Percentiles rank a stretch among this genome's conserved stretches.
These are phyloP conservation scores for Cladosporium oxysporum DNA, from an alignment of 2,329 filamentous ascomycete species.

Conservation along the genomic window DNA sequence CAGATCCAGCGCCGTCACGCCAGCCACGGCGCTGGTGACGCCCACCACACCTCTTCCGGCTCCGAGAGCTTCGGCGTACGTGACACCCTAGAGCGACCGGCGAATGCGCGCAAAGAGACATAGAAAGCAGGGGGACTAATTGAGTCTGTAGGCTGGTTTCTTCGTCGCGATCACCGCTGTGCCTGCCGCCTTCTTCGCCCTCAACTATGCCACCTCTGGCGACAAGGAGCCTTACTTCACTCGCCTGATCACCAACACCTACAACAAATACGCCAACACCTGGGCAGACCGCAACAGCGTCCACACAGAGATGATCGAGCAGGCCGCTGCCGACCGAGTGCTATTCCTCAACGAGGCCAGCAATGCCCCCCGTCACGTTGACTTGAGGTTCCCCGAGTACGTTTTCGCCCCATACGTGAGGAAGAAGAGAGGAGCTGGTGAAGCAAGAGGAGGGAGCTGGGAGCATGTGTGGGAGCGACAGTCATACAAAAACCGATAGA, in stretches of 20 bases:
- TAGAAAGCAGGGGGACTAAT: neutral
- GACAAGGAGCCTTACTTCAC: constrained; percentile 48
- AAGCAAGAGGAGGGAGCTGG: neutral
- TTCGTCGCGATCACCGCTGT: constrained; percentile 49
- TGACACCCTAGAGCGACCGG: constrained; percentile 28
- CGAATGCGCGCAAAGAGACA: neutral
- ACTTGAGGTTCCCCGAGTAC: constrained; percentile 66
- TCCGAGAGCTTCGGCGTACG: constrained; percentile 56
- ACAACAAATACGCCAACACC: constrained; percentile 54
- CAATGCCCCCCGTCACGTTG: constrained; percentile 48
- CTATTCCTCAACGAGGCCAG: constrained; percentile 56
- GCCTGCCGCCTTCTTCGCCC: constrained; percentile 43
- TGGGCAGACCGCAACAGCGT: constrained; percentile 60
- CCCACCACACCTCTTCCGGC: constrained; percentile 31
- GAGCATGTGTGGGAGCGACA: neutral
- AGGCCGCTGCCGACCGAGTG: constrained; percentile 63
- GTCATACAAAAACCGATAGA: neutral
- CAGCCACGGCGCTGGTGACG: constrained; percentile 41
- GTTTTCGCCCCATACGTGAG: constrained; percentile 36
- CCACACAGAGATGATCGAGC: constrained; percentile 62
- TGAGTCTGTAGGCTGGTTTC: constrained; percentile 45
- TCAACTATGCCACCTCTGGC: constrained; percentile 46
- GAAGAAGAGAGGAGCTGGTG: neutral
- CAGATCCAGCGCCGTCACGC: constrained; percentile 42
- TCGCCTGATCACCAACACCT: constrained; percentile 59